A percentile compares a stretch with the other conserved stretches of the same genome.
phyloP scores from a whole-genome alignment of 805 yeast species.

The Yarrowia hollandica region DNA sequence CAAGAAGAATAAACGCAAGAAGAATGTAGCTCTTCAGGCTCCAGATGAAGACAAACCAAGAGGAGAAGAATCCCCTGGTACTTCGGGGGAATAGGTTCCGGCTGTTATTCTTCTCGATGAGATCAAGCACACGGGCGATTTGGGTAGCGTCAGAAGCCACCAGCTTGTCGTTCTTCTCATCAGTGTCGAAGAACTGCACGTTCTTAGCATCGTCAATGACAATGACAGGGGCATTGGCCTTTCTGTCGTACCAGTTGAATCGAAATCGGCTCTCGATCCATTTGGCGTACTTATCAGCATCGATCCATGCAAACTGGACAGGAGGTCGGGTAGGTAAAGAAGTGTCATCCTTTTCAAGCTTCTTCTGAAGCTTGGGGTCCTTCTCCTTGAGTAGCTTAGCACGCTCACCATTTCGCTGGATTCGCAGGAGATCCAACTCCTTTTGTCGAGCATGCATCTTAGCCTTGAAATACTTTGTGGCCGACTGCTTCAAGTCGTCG shows the following conservation, averaged over 20 bases:
- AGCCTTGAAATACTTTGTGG: conserved; percentile 31
- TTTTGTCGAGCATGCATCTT: conserved; percentile 23
- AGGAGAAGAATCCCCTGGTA: conserved; percentile 3
- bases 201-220: conserved; percentile 25
- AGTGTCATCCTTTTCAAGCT: conserved; percentile 25
- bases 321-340: conserved; percentile 4
- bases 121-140: conserved; percentile 8
- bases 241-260: conserved; percentile 11
- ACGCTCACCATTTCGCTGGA: conserved; percentile 14
- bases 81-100: conserved; percentile 18
- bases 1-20: not conserved
- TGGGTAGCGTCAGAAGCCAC: conserved; percentile 1
- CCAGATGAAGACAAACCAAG: conserved; percentile 18
- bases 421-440: conserved; percentile 18
- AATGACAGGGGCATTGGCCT: conserved; percentile 11
- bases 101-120: conserved; percentile 19
- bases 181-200: conserved; percentile 18
- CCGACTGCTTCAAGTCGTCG: conserved; percentile 39
- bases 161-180: conserved; percentile 15
- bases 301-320: conserved; percentile 28
- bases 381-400: conserved; percentile 27
- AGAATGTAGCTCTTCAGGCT: conserved; percentile 4
- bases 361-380: conserved; percentile 29
- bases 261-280: conserved; percentile 24
- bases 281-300: conserved; percentile 27